Evolutionary conservation across 2,329 filamentous ascomycete genomes (phyloP).

Genomic region (Orbilia javanica): DNA sequence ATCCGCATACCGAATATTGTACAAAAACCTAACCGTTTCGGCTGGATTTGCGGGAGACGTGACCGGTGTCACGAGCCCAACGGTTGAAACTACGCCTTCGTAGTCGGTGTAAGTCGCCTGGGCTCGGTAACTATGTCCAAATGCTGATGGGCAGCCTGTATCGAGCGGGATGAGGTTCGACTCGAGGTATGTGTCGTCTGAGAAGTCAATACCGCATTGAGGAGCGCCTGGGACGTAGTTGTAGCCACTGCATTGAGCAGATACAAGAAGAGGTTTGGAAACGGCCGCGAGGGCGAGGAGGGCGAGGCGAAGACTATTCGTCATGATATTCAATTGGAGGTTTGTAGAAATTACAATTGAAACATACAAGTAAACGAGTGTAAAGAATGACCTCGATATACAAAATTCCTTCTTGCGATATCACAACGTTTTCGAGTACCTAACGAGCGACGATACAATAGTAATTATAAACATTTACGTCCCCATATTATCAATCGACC

Average conservation of each 20-base stretch:
- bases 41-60: neutral
- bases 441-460: neutral
- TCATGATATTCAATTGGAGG: neutral
- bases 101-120: slow-evolving; percentile 7
- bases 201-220: slow-evolving; percentile 7
- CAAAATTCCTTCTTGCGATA: neutral
- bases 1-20: neutral
- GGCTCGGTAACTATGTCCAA: neutral
- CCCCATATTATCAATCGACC: neutral
- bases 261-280: too few species aligned
- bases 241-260: slow-evolving; percentile 19
- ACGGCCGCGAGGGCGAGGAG: neutral
- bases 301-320: neutral
- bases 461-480: neutral
- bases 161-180: slow-evolving; percentile 4
- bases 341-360: neutral
- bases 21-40: slow-evolving; percentile 18
- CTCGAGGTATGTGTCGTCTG: slow-evolving; percentile 8
- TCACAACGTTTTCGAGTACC: neutral
- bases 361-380: neutral
- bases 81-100: slow-evolving; percentile 4
- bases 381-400: neutral
- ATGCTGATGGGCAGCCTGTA: neutral
- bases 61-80: neutral
- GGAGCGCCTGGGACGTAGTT: neutral